These are phyloP conservation scores for Monilinia aucupariae DNA, from an alignment of 2,329 filamentous ascomycete genomes.

Conservation along the genomic window DNA sequence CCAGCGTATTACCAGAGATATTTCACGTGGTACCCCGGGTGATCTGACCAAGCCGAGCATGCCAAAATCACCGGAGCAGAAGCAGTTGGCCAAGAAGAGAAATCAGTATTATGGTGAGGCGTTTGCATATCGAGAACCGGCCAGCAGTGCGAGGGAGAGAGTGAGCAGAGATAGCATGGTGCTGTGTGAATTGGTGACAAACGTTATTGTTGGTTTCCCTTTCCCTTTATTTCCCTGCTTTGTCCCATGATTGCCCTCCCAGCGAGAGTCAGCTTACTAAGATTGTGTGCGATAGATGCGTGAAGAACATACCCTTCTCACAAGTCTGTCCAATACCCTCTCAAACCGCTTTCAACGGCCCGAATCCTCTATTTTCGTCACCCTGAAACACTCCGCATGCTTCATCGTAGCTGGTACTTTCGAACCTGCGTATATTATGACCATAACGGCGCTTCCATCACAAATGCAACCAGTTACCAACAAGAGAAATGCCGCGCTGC, in stretches of 20 bases:
- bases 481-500: slow-evolving; percentile 70
- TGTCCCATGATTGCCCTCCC: slow-evolving; percentile 9
- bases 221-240: not conserved
- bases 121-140: slow-evolving; percentile 34
- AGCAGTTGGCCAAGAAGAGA: slow-evolving; percentile 29
- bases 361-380: slow-evolving; percentile 67
- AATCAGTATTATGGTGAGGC: slow-evolving; percentile 36
- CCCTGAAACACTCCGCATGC: slow-evolving; percentile 68
- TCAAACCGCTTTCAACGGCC: slow-evolving; percentile 71
- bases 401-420: slow-evolving; percentile 70
- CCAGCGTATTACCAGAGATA: slow-evolving; percentile 27
- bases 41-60: slow-evolving; percentile 28
- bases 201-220: slow-evolving; percentile 49
- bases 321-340: slow-evolving; percentile 66
- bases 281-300: slow-evolving; percentile 50
- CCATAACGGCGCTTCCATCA: slow-evolving; percentile 62
- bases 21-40: slow-evolving; percentile 32
- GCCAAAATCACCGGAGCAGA: slow-evolving; percentile 31
- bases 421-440: slow-evolving; percentile 74
- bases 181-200: slow-evolving; percentile 59
- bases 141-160: slow-evolving; percentile 29
- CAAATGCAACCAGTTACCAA: slow-evolving; percentile 71
- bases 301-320: slow-evolving; percentile 70
- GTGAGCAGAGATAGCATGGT: slow-evolving; percentile 43
- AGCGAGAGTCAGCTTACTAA: slow-evolving; percentile 25